Base-by-base conservation (phyloP, 164 flowering plant genomes). In the Umbilicus rupestris region DNA sequence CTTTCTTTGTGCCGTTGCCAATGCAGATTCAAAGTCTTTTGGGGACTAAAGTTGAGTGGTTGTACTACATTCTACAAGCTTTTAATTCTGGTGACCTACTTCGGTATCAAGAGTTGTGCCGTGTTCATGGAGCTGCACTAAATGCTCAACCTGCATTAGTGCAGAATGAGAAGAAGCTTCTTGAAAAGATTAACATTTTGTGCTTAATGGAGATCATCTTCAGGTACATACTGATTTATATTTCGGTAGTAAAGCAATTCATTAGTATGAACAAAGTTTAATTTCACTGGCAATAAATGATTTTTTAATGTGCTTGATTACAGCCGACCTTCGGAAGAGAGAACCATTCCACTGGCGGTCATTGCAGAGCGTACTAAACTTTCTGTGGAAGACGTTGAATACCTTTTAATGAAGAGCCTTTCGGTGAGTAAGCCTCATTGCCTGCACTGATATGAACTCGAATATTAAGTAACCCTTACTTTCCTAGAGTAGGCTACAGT, bases 151-250 rank as follows among this genome's bases (percentile, higher is more conserved):
- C 96, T 65, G 99, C 94, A 39, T 75, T 94, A 66, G 88, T 91
- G 47, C 79, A 85, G 68, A 89, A 94, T 74, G 92, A 91, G 80
- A 82, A 81, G 70, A 94, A 91, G 77, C 85, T 94, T 26, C 68
- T 88, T 65, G 97, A 94, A 65, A 94, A 91, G 75, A 88, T 94
- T 24, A 87, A 87, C 77, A 88, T 94, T 75, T 96, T 91, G 39
- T 94, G 97, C 79, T 75, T 94, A 75, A 91, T 91, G 96, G 99
- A 94, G 72, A 94, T 91, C 47, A 94, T 94, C 67, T 94, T 89
- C 79, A 91, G 96, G 99, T 87, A 28, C 30, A 49, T 7, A n/a
- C 35, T 22, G 17, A 24, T 46, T 4, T 14, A 44, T 1, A 7
- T 37, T 44, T 30, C 46, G 26, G 7, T 41, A 41, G 6, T 6